Base-by-base conservation (phyloP, 257 asterid genomes). In the Nicotiana sylvestris region DNA sequence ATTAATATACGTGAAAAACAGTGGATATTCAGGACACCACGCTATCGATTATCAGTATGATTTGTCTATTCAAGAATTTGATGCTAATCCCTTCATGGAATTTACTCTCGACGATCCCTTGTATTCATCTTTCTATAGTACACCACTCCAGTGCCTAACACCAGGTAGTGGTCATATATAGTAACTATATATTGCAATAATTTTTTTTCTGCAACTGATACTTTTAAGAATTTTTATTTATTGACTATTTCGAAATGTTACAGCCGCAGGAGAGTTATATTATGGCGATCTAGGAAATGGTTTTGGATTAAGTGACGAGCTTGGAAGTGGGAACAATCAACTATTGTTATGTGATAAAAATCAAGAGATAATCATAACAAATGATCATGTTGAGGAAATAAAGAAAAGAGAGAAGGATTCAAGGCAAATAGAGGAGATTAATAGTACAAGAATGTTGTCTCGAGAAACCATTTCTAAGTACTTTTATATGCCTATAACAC, bases 401-500 rank as follows among this genome's bases (percentile, higher is more conserved):
- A 80, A 49, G 51, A 62, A 64, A n/a, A 85, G 78, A 67, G 58
- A 85, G 83, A 16, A 55, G 25, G 27, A 5, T 68, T 0, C 12
- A 64, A 15, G 82, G 55, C 27, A 83, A 79, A 5, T 51, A 72
- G 86, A 67, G 32, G 87, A 84, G 53, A 76, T 43, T 21, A 61
- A 51, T 0, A 84, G 80, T 39, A 80, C 88, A 0, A 90, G 84
- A 66, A 85, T 37, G 21, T 66, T 96, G 81, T 80, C 97, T 0
- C 86, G 92, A 21, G 79, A 90, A 61, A 82, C 68, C 0, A 86
- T 96, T 18, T 88, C 98, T 0, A 84, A 89, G 60, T 94, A 91
- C 35, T 96, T 94, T 76, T 90, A 92, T 88, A 89, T 96, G 92
- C 98, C 99, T 0, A 96, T 96, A 2, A 88, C 94, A 0, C 88